Conservation (phyloP, 2,329 filamentous ascomycete genomes). For the Aspergillus glaucus region DNA sequence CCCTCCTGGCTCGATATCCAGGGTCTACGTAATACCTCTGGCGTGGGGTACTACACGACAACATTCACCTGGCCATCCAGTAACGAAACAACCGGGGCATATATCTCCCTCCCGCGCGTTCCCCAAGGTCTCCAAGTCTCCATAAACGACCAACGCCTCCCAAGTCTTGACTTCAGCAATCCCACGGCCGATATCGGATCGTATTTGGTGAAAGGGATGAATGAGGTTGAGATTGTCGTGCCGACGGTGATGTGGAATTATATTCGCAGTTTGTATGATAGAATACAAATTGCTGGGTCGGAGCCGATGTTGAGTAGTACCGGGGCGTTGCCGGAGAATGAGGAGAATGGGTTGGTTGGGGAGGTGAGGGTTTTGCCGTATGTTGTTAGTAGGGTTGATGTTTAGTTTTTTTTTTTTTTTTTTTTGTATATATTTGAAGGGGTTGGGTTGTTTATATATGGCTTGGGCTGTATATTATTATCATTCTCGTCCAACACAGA, state of each 20-base stretch:
- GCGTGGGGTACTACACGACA: constrained; percentile 16
- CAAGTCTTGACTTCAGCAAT: constrained; percentile 10
- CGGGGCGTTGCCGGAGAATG: constrained; percentile 2
- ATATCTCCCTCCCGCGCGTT: constrained; percentile 12
- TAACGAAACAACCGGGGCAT: constrained; percentile 10
- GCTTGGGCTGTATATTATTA: no score
- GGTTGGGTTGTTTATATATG: no score
- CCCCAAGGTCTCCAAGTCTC: constrained; percentile 8
- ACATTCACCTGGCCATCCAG: constrained; percentile 8
- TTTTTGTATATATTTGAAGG: neutral
- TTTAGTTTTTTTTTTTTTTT: neutral
- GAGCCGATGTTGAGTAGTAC: neutral
- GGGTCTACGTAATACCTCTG: constrained; percentile 11
- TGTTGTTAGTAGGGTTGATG: neutral
- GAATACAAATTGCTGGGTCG: constrained; percentile 4
- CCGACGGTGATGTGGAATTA: constrained; percentile 18
- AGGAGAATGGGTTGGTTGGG: constrained; percentile 12
- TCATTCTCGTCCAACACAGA: no score
- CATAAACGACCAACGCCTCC: constrained; percentile 12
- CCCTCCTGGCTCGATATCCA: constrained; percentile 15
- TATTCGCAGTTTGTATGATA: constrained; percentile 8
- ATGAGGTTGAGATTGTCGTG: constrained; percentile 10
- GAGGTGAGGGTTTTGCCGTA: constrained; percentile 7
- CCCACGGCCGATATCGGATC: constrained; percentile 7
- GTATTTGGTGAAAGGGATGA: constrained; percentile 6